A percentile compares a stretch with the other conserved stretches of the same genome.
phyloP scores from a whole-genome alignment of 352 stramenopile genomes.

The Aphanomyces stellatus region DNA sequence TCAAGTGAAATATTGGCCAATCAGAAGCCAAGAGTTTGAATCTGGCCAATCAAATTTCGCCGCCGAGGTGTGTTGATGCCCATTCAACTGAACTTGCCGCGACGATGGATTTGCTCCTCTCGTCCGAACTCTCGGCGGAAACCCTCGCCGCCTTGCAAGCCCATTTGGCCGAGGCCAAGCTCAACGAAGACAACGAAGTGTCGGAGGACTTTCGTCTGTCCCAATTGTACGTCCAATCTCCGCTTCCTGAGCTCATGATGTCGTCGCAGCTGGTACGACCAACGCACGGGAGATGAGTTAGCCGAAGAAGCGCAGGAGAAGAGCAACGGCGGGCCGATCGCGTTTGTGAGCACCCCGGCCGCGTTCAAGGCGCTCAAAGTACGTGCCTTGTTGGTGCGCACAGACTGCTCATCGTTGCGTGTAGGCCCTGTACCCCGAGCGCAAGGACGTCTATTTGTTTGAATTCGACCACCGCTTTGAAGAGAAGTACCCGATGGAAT shows the following conservation, averaged over 20 bases:
- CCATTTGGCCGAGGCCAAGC: slow-evolving; percentile 28
- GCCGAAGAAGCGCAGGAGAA: slow-evolving; percentile 37
- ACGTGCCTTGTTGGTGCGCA: neutral
- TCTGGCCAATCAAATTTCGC: neutral
- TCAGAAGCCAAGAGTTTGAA: no score
- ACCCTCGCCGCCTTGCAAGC: slow-evolving; percentile 38
- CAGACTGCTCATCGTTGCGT: neutral
- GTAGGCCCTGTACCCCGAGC: slow-evolving; percentile 21
- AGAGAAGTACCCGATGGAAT: slow-evolving; percentile 39
- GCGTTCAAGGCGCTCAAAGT: slow-evolving; percentile 23
- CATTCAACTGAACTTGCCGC: neutral
- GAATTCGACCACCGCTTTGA: slow-evolving; percentile 41
- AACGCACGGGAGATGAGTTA: slow-evolving; percentile 32
- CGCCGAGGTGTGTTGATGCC: neutral
- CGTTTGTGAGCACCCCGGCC: slow-evolving; percentile 41
- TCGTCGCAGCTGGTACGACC: slow-evolving; percentile 37
- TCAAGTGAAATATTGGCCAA: no score
- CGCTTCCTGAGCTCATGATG: neutral
- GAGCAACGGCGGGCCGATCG: slow-evolving; percentile 33
- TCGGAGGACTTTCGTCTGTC: slow-evolving; percentile 44
- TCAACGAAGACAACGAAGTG: slow-evolving; percentile 33
- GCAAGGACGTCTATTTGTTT: slow-evolving; percentile 40
- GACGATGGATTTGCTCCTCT: slow-evolving; percentile 25
- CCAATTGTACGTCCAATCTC: slow-evolving; percentile 28
- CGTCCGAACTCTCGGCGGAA: slow-evolving; percentile 34